A percentile compares a stretch with the other conserved stretches of the same genome.
Conservation (phyloP, 2,329 filamentous ascomycete species). For the Hymenoscyphus linearis region DNA sequence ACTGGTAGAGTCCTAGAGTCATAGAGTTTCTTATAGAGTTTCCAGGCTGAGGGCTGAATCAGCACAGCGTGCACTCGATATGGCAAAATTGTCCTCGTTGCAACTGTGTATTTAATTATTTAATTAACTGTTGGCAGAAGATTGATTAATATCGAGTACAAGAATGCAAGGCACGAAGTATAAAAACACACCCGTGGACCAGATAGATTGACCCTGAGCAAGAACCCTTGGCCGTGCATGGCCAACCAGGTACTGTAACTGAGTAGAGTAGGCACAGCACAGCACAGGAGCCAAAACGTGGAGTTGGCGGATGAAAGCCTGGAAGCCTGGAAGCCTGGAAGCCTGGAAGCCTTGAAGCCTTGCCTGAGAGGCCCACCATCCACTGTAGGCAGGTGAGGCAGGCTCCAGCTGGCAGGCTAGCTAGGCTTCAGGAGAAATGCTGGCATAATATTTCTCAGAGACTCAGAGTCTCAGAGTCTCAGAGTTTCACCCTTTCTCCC, state of each 20-base stretch:
- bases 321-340: too few species aligned
- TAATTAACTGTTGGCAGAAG: too few species aligned
- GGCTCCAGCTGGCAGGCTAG: too few species aligned
- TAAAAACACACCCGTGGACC: too few species aligned
- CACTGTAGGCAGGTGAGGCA: too few species aligned
- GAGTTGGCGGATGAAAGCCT: neutral
- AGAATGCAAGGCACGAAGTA: neutral
- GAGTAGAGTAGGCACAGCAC: neutral
- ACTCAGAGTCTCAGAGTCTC: too few species aligned
- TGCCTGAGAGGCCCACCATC: neutral
- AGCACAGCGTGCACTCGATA: neutral
- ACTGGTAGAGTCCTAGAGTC: too few species aligned
- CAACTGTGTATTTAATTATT: too few species aligned
- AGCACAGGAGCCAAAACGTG: neutral
- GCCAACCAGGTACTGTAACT: neutral
- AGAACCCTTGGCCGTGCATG: neutral
- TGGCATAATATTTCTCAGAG: neutral
- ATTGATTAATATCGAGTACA: too few species aligned
- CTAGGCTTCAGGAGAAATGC: neutral
- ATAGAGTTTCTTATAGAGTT: too few species aligned
- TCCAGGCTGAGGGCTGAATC: too few species aligned
- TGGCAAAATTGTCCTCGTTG: neutral
- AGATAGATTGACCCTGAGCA: neutral
- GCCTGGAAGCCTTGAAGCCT: neutral
- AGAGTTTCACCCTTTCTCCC: neutral